Base-by-base conservation (phyloP, 495 filamentous ascomycete species). In the Trichoderma gamsii region DNA sequence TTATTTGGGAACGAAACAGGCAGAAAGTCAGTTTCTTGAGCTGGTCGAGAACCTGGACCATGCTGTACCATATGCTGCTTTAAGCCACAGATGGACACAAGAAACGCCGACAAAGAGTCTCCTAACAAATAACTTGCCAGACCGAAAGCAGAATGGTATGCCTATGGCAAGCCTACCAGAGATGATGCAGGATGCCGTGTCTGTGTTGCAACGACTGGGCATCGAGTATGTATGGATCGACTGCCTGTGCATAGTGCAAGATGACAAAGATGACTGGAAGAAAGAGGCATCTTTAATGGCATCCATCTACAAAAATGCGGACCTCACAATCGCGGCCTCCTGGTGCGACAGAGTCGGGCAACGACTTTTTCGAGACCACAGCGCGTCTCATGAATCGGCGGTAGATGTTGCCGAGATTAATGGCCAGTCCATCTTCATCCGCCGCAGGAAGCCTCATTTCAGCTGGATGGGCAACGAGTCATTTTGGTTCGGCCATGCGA, bases 151-250 rank as follows among this genome's bases (percentile, higher is more conserved):
- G n/a, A 4, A 65, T 4, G 73, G 74, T n/a, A 73, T 75, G 25
- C 32, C 66, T 3, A 46, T 71, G 66, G 51, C n/a, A 64, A 65
- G 64, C 25, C 68, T 74, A 1, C 73, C 76, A 5, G 51, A 66
- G 32, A 73, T 72, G 15, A 72, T 77, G 15, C 73, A 52, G n/a
- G 71, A 74, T 51, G 38, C 70, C 18, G 67, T 76, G 0, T 21
- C 41, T 15, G 49, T 74, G 4, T 18, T 65, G 23, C 65, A 72
- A 16, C 63, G 66, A 12, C 72, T 83, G 1, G 75, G 74, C 0
- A 66, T 77, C 12, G 67, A 69, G 18, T 82, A 80, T 63, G 16
- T 83, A 11, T 83, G 81, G 81, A 79, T 83, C 11, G 81, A 82
- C 69, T 77, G 77, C 41, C 69, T 81, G 4, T 81, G 79, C 70